Evolutionary conservation across 2,329 filamentous ascomycete species (phyloP), one percentile per base, ranked within the genome.

Genomic region (Colletotrichum lindemuthianum): DNA sequence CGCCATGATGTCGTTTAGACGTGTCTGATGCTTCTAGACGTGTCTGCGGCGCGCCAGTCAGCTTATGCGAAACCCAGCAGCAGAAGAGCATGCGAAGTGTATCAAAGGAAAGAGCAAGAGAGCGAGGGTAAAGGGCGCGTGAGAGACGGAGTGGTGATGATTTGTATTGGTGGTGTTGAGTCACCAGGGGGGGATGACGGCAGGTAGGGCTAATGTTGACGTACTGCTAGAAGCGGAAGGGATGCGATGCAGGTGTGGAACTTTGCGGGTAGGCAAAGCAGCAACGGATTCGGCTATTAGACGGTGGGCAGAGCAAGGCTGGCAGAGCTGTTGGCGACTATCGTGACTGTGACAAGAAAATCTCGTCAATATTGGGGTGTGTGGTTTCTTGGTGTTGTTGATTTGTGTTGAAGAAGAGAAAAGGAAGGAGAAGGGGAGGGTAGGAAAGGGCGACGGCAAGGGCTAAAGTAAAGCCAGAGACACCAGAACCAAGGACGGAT

Each of bases 321-420:
- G 78, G 79, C 80, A 78, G 73, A 75, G 82, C 84, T 86, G 84
- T 77, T 79, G 84, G 24, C 81, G 84, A 86, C 78, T 77, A 83
- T 83, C 84, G 76, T 79, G 81, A 83, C 85, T 85, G 85, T 85
- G 85, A 87, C 84, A 81, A 79, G 78, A 81, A 81, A 84, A 81
- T 85, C 84, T 85, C 78, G 77, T 77, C 81, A 74, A 74, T 77
- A 81, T 45, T 79, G 55, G 24, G 78, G 76, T 76, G 74, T 76
- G 75, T 73, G 73, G 67, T 24, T 72, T 75, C 74, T 75, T 74
- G 73, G 74, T 78, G 79, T 72, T 78, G 76, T 80, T 83, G 77
- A 78, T 83, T 79, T 82, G 79, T 76, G 81, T 81, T 79, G 75
- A 74, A 70, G 73, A 72, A 70, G 70, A 72, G 75, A 74, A 72